These are phyloP conservation scores for Blastobotrys persicus DNA, from an alignment of 1,139 yeast species.

Conservation along the genomic window DNA sequence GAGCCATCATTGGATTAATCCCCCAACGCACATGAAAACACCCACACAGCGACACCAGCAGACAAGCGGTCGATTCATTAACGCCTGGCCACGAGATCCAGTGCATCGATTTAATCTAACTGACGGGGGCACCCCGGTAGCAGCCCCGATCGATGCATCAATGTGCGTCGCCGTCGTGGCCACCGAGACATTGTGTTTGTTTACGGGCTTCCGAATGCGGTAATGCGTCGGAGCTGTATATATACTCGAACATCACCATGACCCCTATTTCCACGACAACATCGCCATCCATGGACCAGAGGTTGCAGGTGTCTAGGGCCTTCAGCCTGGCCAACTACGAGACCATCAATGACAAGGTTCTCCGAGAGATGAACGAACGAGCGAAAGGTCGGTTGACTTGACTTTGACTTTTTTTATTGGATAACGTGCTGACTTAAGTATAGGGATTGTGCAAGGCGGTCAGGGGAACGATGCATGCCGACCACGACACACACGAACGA, in stretches of 20 bases:
- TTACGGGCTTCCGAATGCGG: background rate
- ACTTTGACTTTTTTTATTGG: no score
- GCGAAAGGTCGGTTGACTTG: no score
- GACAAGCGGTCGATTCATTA: background rate
- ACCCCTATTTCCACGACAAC: background rate
- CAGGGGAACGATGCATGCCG: background rate
- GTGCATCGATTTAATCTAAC: background rate
- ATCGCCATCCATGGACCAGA: background rate
- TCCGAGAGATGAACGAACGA: conserved; percentile 38
- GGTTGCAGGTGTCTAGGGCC: conserved; percentile 29
- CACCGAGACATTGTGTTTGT: conserved; percentile 5
- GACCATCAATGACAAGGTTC: conserved; percentile 37
- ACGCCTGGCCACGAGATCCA: background rate
- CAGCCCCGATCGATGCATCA: conserved; percentile 7
- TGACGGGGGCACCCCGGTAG: background rate
- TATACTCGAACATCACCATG: background rate
- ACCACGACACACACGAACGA: background rate
- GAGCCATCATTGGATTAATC: no score
- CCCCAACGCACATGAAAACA: no score
- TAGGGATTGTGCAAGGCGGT: conserved; percentile 4
- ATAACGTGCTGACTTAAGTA: conserved; percentile 1
- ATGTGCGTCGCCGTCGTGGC: background rate
- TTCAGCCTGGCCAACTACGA: conserved; percentile 32
- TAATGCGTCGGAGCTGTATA: background rate
- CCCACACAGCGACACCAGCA: no score